A percentile compares a stretch with the other conserved stretches of the same genome.
These are phyloP conservation scores for Quercus wislizeni DNA, from an alignment of 306 rosid species.

Conservation along the genomic window DNA sequence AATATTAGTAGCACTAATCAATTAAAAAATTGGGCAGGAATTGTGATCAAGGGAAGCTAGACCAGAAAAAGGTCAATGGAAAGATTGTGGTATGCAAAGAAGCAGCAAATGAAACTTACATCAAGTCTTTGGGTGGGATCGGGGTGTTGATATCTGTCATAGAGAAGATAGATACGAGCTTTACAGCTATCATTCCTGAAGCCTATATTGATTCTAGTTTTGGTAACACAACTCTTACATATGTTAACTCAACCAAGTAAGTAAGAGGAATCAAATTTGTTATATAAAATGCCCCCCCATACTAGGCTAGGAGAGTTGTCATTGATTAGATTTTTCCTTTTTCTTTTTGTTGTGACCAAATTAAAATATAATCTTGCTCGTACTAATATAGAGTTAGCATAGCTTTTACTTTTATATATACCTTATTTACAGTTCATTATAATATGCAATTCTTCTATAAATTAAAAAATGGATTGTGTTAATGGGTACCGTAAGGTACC, in stretches of 20 bases:
- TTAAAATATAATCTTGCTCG: too few relatives aligned
- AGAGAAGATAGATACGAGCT: conserved; percentile 23
- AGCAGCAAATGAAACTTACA: conserved; percentile 28
- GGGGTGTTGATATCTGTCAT: conserved; percentile 51
- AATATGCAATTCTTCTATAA: too few relatives aligned
- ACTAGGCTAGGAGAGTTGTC: too few relatives aligned
- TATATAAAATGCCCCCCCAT: too few relatives aligned
- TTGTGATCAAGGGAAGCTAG: conserved; percentile 54
- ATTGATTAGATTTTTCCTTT: too few relatives aligned
- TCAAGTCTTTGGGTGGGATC: conserved; percentile 46
- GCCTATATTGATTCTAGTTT: conserved; percentile 28
- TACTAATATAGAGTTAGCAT: too few relatives aligned
- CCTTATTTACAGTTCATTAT: too few relatives aligned
- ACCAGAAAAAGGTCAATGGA: conserved; percentile 51
- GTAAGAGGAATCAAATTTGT: neutral
- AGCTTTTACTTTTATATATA: too few relatives aligned
- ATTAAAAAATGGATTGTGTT: too few relatives aligned
- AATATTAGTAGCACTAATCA: neutral
- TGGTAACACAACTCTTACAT: conserved; percentile 38
- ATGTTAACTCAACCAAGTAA: conserved; percentile 77
- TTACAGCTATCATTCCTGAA: conserved; percentile 42
- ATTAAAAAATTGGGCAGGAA: conserved; percentile 37
- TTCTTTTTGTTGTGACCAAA: too few relatives aligned
- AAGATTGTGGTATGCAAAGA: conserved; percentile 63
- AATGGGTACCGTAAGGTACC: too few relatives aligned